Evolutionary conservation across 441 rosid genomes (phyloP).

Genomic region (Sinapis alba): DNA sequence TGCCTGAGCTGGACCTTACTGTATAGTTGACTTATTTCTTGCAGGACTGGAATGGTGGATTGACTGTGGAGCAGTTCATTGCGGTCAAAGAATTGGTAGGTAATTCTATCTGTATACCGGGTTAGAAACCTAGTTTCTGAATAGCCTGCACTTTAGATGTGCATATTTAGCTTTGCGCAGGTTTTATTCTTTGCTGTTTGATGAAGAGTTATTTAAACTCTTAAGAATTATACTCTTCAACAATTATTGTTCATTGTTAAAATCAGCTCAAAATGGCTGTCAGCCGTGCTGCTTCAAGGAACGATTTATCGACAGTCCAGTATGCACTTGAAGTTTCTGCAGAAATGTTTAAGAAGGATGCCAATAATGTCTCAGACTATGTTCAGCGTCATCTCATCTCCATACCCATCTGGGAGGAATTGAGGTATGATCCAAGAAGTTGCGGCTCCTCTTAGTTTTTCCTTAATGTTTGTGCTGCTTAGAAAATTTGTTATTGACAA

Average conservation of each 20-base stretch:
- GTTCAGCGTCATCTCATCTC: slow-evolving; percentile 97
- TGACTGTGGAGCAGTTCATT: slow-evolving; percentile 97
- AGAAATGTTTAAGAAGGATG: slow-evolving; percentile 92
- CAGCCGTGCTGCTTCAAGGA: slow-evolving; percentile 89
- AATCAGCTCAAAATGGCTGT: slow-evolving; percentile 96
- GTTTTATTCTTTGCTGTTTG: slow-evolving; percentile 15
- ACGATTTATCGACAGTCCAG: slow-evolving; percentile 82
- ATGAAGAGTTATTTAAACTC: not conserved
- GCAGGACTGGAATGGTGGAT: slow-evolving; percentile 91
- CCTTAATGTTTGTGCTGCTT: slow-evolving; percentile 1
- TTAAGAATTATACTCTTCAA: slow-evolving; percentile 4
- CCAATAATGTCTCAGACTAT: slow-evolving; percentile 88
- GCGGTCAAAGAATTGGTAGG: slow-evolving; percentile 99
- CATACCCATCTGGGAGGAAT: slow-evolving; percentile 95
- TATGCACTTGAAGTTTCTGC: slow-evolving; percentile 99
- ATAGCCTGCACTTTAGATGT: slow-evolving; percentile 7
- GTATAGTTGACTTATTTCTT: slow-evolving; percentile 42
- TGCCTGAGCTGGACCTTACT: slow-evolving; percentile 41
- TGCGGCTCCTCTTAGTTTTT: slow-evolving; percentile 11
- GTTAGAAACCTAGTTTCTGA: slow-evolving; percentile 17
- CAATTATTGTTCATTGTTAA: slow-evolving; percentile 17
- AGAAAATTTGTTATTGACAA: slow-evolving; percentile 15
- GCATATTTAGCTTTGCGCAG: slow-evolving; percentile 14
- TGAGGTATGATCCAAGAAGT: slow-evolving; percentile 55
- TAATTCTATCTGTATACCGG: slow-evolving; percentile 10